Evolutionary conservation across 345 rosid genomes (phyloP).

Genomic region (Capsella bursapastoris): DNA sequence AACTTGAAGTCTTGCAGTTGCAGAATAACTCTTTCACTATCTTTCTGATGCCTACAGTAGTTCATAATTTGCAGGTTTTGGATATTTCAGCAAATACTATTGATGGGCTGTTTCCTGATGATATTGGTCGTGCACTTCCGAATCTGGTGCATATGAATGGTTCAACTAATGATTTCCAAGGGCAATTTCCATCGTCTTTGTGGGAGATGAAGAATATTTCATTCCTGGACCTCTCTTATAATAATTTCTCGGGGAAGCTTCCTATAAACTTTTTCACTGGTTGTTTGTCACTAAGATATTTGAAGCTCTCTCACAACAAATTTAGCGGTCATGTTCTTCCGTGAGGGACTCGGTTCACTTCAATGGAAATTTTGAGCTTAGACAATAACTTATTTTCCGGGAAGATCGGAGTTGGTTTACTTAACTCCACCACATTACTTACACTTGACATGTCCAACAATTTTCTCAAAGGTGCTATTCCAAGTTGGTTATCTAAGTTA

Average conservation of each 20-base stretch:
- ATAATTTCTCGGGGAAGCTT: constrained; percentile 10
- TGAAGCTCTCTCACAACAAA: background rate
- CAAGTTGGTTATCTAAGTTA: background rate
- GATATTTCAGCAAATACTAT: constrained; percentile 25
- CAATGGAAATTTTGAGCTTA: background rate
- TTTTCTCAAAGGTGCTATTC: background rate
- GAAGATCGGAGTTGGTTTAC: background rate
- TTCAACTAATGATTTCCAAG: background rate
- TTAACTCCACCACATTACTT: background rate
- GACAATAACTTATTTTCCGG: background rate
- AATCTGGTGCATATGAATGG: background rate
- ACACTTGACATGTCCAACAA: background rate
- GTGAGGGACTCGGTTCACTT: background rate
- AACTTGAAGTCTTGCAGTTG: constrained; percentile 23
- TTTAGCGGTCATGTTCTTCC: background rate
- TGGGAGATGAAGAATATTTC: constrained; percentile 6
- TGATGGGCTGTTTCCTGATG: background rate
- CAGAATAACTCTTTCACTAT: constrained; percentile 27
- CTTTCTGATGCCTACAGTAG: constrained; percentile 4
- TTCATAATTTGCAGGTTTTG: background rate
- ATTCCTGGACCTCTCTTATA: background rate
- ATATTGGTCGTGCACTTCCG: background rate
- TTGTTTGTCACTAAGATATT: background rate
- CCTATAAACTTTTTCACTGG: background rate
- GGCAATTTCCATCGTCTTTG: constrained; percentile 2